Evolutionary conservation across 1,139 yeast genomes (phyloP).

Genomic region (Suhomyces taliae): DNA sequence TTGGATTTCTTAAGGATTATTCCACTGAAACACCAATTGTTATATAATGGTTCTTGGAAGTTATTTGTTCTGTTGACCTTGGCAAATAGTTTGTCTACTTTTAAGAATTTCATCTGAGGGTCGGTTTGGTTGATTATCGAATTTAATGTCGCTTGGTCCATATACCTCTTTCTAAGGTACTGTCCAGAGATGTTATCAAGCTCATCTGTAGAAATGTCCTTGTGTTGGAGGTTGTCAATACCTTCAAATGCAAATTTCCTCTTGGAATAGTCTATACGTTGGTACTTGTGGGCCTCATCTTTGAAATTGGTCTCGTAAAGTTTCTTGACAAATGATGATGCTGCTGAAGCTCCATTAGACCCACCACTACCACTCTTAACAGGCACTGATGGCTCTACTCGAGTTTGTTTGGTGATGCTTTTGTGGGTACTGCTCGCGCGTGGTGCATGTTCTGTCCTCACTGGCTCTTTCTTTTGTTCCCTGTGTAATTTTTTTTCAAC

Average conservation of each 20-base stretch:
- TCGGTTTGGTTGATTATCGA: slow-evolving; percentile 38
- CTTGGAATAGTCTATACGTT: slow-evolving; percentile 16
- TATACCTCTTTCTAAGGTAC: slow-evolving; percentile 41
- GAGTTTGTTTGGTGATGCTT: too few relatives aligned
- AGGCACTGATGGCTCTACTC: too few relatives aligned
- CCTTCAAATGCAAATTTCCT: slow-evolving; percentile 21
- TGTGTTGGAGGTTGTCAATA: slow-evolving; percentile 10
- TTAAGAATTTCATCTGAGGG: slow-evolving; percentile 40
- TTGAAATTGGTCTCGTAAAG: slow-evolving; percentile 12
- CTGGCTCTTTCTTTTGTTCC: neutral
- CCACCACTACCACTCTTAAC: neutral
- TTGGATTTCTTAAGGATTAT: slow-evolving; percentile 59
- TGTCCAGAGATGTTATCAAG: slow-evolving; percentile 19
- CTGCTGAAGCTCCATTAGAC: neutral
- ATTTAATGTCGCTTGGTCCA: slow-evolving; percentile 33
- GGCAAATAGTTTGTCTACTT: slow-evolving; percentile 59
- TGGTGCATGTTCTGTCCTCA: neutral
- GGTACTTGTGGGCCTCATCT: slow-evolving; percentile 8
- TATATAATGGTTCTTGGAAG: slow-evolving; percentile 64
- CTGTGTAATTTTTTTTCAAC: too few relatives aligned
- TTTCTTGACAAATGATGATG: slow-evolving; percentile 14
- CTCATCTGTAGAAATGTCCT: slow-evolving; percentile 10
- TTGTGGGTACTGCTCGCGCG: too few relatives aligned
- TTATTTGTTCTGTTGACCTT: slow-evolving; percentile 63
- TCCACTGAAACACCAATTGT: slow-evolving; percentile 78